Conservation (phyloP, 495 filamentous ascomycete genomes). For the Lasiosphaeriaceae sp. region DNA sequence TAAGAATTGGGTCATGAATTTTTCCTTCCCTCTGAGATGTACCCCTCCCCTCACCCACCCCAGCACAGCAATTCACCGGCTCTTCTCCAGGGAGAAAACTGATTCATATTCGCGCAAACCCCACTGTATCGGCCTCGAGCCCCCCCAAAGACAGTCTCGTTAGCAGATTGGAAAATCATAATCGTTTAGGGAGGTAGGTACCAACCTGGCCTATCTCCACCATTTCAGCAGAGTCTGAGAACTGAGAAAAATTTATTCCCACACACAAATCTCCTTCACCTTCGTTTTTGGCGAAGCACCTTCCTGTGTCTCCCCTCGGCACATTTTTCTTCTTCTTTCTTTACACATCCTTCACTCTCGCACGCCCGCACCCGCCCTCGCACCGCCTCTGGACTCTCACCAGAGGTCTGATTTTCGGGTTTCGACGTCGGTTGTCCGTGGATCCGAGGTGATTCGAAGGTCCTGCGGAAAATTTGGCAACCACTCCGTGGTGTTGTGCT, state of each 20-base stretch:
- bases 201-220: slow-evolving; percentile 27
- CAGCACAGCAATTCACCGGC: neutral
- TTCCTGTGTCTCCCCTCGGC: slow-evolving; percentile 13
- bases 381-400: slow-evolving; percentile 11
- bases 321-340: slow-evolving; percentile 21
- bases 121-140: slow-evolving; percentile 17
- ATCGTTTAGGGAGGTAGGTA: slow-evolving; percentile 20
- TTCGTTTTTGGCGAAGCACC: slow-evolving; percentile 23
- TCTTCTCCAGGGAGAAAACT: neutral
- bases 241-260: slow-evolving; percentile 38
- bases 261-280: slow-evolving; percentile 32
- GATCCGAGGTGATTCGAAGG: slow-evolving; percentile 10
- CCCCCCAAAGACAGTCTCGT: neutral
- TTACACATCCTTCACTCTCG: slow-evolving; percentile 13
- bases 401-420: slow-evolving; percentile 15
- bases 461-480: slow-evolving; percentile 8
- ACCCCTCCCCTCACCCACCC: neutral
- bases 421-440: slow-evolving; percentile 16
- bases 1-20: slow-evolving; percentile 1
- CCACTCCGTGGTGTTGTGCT: slow-evolving; percentile 10
- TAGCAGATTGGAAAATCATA: slow-evolving; percentile 10
- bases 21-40: neutral
- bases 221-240: slow-evolving; percentile 21
- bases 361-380: slow-evolving; percentile 6
- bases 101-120: slow-evolving; percentile 28